Conservation (phyloP, 2,329 filamentous ascomycete species). For the Sporothrix brunneoviolacea region DNA sequence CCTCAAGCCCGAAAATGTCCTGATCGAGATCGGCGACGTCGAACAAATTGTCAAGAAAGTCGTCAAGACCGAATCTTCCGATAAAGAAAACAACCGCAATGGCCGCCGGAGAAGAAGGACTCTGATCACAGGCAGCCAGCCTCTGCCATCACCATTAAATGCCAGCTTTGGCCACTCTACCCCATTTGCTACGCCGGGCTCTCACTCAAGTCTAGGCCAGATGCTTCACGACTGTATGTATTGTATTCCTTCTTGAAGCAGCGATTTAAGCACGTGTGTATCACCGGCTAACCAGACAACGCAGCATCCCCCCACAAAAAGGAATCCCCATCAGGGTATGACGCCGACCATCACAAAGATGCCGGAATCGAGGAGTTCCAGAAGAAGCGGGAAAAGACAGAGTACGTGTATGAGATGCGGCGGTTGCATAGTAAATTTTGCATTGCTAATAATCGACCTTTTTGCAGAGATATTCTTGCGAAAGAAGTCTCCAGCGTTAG, state of each 20-base stretch:
- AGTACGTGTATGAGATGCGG: slow-evolving; percentile 67
- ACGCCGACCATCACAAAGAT: slow-evolving; percentile 36
- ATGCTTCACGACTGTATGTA: slow-evolving; percentile 59
- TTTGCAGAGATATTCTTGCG: slow-evolving; percentile 70
- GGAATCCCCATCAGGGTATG: slow-evolving; percentile 25
- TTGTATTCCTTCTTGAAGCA: not conserved
- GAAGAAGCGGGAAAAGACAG: slow-evolving; percentile 84
- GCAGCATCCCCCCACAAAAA: slow-evolving; percentile 6
- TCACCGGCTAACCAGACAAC: no score
- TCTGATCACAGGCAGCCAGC: slow-evolving; percentile 94
- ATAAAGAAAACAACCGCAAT: slow-evolving; percentile 87
- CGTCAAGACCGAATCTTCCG: slow-evolving; percentile 69
- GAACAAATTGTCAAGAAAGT: slow-evolving; percentile 97
- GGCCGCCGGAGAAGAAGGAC: slow-evolving; percentile 84
- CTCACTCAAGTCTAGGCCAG: slow-evolving; percentile 73
- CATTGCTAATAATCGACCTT: not conserved
- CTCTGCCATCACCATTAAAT: slow-evolving; percentile 88
- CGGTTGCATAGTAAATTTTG: not conserved
- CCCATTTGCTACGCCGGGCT: slow-evolving; percentile 55
- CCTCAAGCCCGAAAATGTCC: slow-evolving; percentile 93
- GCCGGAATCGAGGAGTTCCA: slow-evolving; percentile 51
- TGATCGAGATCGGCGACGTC: slow-evolving; percentile 98
- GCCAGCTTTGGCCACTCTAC: slow-evolving; percentile 80
- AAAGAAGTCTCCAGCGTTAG: slow-evolving; percentile 94
- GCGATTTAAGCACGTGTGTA: no score